phyloP scores from a whole-genome alignment of 176 grass and related monocot species.

The Eleusine coracana region DNA sequence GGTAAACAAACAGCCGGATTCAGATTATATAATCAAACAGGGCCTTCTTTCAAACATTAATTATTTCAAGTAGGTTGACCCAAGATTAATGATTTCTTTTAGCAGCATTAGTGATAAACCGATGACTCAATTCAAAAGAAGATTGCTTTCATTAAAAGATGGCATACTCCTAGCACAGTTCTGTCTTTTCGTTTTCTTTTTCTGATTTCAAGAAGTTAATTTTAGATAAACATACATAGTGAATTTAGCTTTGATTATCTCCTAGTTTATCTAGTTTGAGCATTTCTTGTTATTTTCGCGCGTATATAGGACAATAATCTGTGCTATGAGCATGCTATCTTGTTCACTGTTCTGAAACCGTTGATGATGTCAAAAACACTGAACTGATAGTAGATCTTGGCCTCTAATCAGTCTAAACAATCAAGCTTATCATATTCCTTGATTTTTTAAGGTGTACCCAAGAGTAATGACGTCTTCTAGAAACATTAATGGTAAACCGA shows the following conservation, averaged over 20 bases:
- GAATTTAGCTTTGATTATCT: not conserved
- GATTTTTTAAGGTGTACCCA: not conserved
- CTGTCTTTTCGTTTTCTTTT: no score
- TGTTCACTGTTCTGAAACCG: not conserved
- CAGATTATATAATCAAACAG: no score
- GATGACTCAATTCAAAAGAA: no score
- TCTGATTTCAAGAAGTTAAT: no score
- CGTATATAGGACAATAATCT: not conserved
- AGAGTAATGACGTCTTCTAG: slow-evolving; percentile 8
- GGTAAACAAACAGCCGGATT: no score
- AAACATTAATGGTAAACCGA: not conserved
- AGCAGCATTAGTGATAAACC: no score
- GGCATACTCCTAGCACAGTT: no score
- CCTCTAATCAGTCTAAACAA: not conserved
- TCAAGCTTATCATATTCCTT: not conserved
- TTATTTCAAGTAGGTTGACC: no score
- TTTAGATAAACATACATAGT: no score
- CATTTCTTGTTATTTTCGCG: not conserved
- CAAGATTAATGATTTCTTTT: no score
- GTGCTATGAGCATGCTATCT: not conserved
- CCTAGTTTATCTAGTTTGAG: slow-evolving; percentile 3
- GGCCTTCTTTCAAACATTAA: no score
- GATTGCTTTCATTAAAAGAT: no score
- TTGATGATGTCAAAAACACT: not conserved
- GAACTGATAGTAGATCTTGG: not conserved